Conservation (phyloP, 2,329 filamentous ascomycete genomes). For the Epichloe sp. region DNA sequence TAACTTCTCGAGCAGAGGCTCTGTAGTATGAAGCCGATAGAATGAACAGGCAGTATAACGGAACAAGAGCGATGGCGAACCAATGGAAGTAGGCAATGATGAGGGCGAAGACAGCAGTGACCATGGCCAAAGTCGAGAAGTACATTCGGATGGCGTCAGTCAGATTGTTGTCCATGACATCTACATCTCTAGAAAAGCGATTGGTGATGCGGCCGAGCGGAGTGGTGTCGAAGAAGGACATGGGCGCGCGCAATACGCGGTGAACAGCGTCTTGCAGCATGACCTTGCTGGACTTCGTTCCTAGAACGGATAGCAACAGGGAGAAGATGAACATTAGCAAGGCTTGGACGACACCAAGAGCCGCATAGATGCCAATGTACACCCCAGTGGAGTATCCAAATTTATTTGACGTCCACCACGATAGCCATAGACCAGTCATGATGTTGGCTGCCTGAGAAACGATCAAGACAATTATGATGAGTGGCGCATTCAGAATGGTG, state of each 20-base stretch:
- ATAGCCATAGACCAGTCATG: slow-evolving; percentile 79
- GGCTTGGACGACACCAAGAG: slow-evolving; percentile 57
- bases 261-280: slow-evolving; percentile 73
- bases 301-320: slow-evolving; percentile 63
- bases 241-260: slow-evolving; percentile 58
- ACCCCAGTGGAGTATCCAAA: slow-evolving; percentile 52
- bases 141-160: slow-evolving; percentile 89
- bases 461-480: slow-evolving; percentile 50
- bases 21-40: slow-evolving; percentile 81
- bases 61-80: slow-evolving; percentile 51
- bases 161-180: slow-evolving; percentile 90
- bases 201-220: slow-evolving; percentile 92
- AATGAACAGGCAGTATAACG: slow-evolving; percentile 63
- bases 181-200: slow-evolving; percentile 87
- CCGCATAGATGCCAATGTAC: slow-evolving; percentile 64
- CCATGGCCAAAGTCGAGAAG: slow-evolving; percentile 71
- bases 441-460: slow-evolving; percentile 77
- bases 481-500: slow-evolving; percentile 51
- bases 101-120: slow-evolving; percentile 70
- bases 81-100: slow-evolving; percentile 95
- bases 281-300: slow-evolving; percentile 67
- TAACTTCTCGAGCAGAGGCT: slow-evolving; percentile 82
- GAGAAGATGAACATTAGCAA: slow-evolving; percentile 71
- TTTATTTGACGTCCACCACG: slow-evolving; percentile 79
- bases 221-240: slow-evolving; percentile 95